Evolutionary conservation across 768 basidiomycete species (phyloP).

Genomic region (Suillus subalutaceus): DNA sequence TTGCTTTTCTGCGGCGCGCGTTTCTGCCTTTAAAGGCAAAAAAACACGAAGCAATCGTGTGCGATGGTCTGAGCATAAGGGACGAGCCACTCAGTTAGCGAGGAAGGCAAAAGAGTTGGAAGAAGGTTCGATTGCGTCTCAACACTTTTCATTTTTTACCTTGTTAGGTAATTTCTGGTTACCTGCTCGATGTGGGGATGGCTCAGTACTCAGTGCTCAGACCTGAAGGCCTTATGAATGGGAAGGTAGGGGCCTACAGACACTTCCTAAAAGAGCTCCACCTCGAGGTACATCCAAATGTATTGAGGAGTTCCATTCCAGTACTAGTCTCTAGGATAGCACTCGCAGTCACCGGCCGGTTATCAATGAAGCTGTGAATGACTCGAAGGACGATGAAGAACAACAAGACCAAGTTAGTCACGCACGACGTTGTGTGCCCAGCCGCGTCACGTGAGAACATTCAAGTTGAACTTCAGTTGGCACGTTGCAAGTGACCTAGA

Average conservation of each 20-base stretch:
- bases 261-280: neutral
- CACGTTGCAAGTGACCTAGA: too few species aligned
- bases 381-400: too few species aligned
- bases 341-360: neutral
- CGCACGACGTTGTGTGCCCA: too few species aligned
- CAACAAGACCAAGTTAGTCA: too few species aligned
- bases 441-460: too few species aligned
- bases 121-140: neutral
- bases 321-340: neutral
- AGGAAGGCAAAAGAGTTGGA: neutral
- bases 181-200: neutral
- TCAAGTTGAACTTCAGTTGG: too few species aligned
- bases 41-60: conserved; percentile 15
- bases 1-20: conserved; percentile 28
- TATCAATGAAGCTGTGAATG: too few species aligned
- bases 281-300: neutral
- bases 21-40: conserved; percentile 20
- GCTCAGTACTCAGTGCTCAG: neutral
- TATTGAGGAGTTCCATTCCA: neutral
- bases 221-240: neutral
- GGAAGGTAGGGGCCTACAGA: neutral
- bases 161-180: conserved; percentile 1
- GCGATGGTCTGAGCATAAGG: neutral
- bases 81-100: conserved; percentile 3
- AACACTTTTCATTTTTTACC: neutral